Conservation (phyloP, 306 rosid species). For the Astragalus membranaceus region DNA sequence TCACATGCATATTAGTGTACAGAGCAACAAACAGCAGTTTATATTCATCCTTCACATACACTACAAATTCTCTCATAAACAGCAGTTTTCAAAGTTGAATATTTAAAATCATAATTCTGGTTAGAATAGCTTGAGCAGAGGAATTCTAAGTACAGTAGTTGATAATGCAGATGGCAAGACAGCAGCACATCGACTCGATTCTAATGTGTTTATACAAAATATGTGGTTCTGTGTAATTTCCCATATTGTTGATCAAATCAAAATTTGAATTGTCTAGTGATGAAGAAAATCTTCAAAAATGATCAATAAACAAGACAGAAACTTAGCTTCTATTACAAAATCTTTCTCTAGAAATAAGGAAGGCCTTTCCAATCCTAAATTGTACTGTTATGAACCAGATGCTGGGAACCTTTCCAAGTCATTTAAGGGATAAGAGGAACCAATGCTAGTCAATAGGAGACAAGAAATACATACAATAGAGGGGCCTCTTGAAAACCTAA, state of each 20-base stretch:
- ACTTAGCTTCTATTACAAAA: background rate
- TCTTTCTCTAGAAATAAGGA: background rate
- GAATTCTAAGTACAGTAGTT: background rate
- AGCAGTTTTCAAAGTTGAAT: background rate
- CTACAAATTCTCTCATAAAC: background rate
- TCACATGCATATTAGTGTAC: too few species aligned
- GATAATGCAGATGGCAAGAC: background rate
- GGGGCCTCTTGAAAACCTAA: background rate
- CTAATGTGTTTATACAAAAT: background rate
- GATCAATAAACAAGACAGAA: background rate
- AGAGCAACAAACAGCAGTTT: too few species aligned
- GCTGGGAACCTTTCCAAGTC: background rate
- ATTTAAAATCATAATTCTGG: background rate
- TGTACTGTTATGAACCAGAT: background rate
- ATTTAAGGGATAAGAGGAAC: background rate
- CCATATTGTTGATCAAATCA: background rate
- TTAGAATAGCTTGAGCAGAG: conserved; percentile 1
- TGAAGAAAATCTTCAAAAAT: too few species aligned
- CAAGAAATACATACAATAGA: background rate
- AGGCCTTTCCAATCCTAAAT: background rate
- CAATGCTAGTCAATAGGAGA: background rate
- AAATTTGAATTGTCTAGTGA: too few species aligned
- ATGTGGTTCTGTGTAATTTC: background rate
- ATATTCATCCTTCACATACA: background rate
- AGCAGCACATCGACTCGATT: background rate